These are phyloP conservation scores for Cladosporium sp. DNA, from an alignment of 2,329 filamentous ascomycete species.

Conservation along the genomic window DNA sequence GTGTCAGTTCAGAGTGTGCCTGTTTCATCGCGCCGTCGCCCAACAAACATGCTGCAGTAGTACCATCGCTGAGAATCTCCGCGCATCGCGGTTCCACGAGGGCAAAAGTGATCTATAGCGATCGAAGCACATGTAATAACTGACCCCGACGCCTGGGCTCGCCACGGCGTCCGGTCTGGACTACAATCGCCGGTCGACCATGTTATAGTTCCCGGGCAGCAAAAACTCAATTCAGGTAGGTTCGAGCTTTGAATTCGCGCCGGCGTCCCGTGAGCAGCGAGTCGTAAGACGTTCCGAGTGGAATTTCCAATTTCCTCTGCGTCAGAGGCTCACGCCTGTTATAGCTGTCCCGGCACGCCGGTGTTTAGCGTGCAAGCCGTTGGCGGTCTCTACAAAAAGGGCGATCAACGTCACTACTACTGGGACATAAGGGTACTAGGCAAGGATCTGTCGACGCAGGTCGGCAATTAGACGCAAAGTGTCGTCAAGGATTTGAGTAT, in stretches of 20 bases:
- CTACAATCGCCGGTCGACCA: background rate
- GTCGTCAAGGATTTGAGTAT: too few relatives aligned
- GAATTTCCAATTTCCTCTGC: background rate
- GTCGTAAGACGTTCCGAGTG: slow-evolving; percentile 3
- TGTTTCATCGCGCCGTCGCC: slow-evolving; percentile 1
- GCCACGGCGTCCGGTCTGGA: background rate
- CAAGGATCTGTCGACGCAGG: background rate
- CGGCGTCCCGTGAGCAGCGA: background rate
- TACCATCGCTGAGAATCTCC: background rate
- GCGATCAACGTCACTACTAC: background rate
- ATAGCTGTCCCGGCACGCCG: slow-evolving; percentile 6
- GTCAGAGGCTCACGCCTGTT: background rate
- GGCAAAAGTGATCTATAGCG: slow-evolving; percentile 8
- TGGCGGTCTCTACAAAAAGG: background rate
- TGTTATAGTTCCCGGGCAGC: background rate
- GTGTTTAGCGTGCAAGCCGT: slow-evolving; percentile 1
- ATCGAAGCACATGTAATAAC: slow-evolving; percentile 8
- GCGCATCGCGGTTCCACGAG: background rate
- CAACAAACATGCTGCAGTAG: background rate
- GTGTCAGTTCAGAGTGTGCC: background rate
- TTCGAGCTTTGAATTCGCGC: background rate
- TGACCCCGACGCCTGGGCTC: slow-evolving; percentile 5
- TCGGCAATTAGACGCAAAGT: too few relatives aligned
- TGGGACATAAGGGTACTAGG: background rate
- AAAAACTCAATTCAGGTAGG: slow-evolving; percentile 3